These are phyloP conservation scores for Cryphonectria carpinicola DNA, from an alignment of 2,329 filamentous ascomycete genomes.

Conservation along the genomic window DNA sequence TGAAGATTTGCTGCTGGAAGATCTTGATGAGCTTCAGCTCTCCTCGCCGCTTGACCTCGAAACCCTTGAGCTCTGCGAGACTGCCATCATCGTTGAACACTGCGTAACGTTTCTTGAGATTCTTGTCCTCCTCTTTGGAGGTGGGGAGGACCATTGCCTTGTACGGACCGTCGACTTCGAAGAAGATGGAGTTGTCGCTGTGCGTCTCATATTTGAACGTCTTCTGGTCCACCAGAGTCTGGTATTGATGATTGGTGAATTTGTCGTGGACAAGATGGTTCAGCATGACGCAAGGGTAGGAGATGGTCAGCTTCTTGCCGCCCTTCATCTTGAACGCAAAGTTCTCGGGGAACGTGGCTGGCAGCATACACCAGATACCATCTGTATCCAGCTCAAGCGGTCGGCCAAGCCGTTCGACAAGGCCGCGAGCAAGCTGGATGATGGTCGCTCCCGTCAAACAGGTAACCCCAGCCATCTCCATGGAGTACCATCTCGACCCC, in stretches of 20 bases:
- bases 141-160: slow-evolving; percentile 96
- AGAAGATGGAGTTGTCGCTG: slow-evolving; percentile 99
- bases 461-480: slow-evolving; percentile 99
- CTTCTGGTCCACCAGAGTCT: slow-evolving; percentile 78
- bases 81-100: slow-evolving; percentile 98
- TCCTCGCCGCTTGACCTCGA: slow-evolving; percentile 95
- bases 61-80: slow-evolving; percentile 93
- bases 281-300: slow-evolving; percentile 98
- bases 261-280: slow-evolving; percentile 94
- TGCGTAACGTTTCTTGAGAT: slow-evolving; percentile 98
- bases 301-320: slow-evolving; percentile 95
- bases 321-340: slow-evolving; percentile 93
- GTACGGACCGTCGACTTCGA: slow-evolving; percentile 98
- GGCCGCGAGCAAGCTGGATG: slow-evolving; percentile 91
- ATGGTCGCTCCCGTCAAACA: slow-evolving; percentile 95
- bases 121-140: slow-evolving; percentile 98
- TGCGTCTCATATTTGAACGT: slow-evolving; percentile 93
- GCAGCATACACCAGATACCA: slow-evolving; percentile 99
- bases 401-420: slow-evolving; percentile 90
- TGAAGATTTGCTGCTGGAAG: slow-evolving; percentile 99
- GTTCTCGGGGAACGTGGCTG: slow-evolving; percentile 94
- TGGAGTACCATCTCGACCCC: slow-evolving; percentile 96
- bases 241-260: slow-evolving; percentile 98
- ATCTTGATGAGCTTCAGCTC: slow-evolving; percentile 99
- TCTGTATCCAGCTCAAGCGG: slow-evolving; percentile 96